phyloP scores from a whole-genome alignment of 139 green algal genomes.

The Tetradesmus lagerheimii region DNA sequence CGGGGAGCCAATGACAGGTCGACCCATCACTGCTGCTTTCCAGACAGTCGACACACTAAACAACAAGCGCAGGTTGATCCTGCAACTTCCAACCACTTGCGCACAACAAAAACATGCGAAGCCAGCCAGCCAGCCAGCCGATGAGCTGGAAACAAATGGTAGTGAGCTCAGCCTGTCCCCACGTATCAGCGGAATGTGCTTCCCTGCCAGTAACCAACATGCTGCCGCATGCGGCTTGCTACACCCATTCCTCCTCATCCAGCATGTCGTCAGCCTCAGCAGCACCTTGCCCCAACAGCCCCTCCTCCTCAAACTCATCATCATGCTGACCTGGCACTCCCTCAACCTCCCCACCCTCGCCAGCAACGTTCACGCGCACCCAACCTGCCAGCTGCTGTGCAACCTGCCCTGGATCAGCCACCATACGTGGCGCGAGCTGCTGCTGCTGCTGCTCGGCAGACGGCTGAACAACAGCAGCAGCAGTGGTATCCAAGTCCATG shows the following conservation, averaged over 20 bases:
- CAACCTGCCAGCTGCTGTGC: constrained; percentile 24
- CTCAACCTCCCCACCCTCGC: constrained; percentile 1
- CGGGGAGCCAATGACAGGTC: too few relatives aligned
- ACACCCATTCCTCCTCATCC: constrained; percentile 47
- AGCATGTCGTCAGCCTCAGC: constrained; percentile 35
- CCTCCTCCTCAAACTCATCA: not conserved
- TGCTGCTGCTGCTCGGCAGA: not conserved
- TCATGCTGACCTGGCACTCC: not conserved
- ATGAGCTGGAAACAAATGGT: too few relatives aligned
- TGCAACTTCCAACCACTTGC: too few relatives aligned
- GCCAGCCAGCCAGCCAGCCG: too few relatives aligned
- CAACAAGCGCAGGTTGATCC: too few relatives aligned
- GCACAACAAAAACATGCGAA: too few relatives aligned
- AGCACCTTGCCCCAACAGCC: not conserved
- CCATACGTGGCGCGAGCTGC: not conserved
- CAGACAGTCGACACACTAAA: too few relatives aligned
- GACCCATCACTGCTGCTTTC: too few relatives aligned
- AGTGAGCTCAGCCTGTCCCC: too few relatives aligned
- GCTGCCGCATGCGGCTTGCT: not conserved
- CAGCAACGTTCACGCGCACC: not conserved
- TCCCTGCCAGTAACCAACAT: too few relatives aligned
- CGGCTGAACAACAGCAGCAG: too few relatives aligned
- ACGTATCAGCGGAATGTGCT: too few relatives aligned
- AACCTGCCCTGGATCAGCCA: not conserved
- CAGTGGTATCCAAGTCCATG: not conserved